These are phyloP conservation scores for Nakaseomyces nivariensis DNA, from an alignment of 1,139 yeast genomes.

Conservation along the genomic window DNA sequence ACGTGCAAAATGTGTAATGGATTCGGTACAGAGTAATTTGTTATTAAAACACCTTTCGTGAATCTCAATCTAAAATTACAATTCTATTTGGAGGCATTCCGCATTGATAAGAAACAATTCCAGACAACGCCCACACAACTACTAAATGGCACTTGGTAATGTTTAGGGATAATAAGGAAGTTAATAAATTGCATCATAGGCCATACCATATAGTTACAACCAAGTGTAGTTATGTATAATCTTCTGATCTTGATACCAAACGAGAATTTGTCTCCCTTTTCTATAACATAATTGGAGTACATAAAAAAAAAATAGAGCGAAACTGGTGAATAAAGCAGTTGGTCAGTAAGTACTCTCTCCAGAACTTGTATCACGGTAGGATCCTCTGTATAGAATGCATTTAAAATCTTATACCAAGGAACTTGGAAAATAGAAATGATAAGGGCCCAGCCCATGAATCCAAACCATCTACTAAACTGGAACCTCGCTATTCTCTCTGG, in stretches of 20 bases:
- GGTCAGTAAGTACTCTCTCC: constrained; percentile 83
- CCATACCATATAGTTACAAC: constrained; percentile 84
- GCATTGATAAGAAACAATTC: constrained; percentile 84
- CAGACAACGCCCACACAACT: constrained; percentile 83
- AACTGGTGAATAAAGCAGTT: constrained; percentile 77
- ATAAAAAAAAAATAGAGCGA: constrained; percentile 73
- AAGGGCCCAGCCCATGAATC: constrained; percentile 85
- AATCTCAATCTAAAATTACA: not conserved
- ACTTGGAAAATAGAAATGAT: constrained; percentile 75
- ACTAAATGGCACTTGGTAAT: constrained; percentile 83
- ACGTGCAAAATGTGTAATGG: too few relatives aligned
- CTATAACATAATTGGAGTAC: constrained; percentile 75
- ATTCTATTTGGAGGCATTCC: constrained; percentile 34
- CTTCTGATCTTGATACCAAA: constrained; percentile 52
- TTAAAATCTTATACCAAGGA: constrained; percentile 80
- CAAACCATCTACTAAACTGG: constrained; percentile 59
- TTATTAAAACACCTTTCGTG: not conserved
- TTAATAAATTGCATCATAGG: constrained; percentile 88
- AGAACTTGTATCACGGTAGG: constrained; percentile 76
- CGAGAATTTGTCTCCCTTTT: constrained; percentile 59
- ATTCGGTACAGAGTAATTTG: not conserved
- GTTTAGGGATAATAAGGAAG: constrained; percentile 68
- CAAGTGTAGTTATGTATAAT: constrained; percentile 65
- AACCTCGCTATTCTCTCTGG: constrained; percentile 35
- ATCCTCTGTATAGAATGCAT: constrained; percentile 65